Evolutionary conservation across 148 eudicot species (phyloP).

Genomic region (Persicaria tinctoria): DNA sequence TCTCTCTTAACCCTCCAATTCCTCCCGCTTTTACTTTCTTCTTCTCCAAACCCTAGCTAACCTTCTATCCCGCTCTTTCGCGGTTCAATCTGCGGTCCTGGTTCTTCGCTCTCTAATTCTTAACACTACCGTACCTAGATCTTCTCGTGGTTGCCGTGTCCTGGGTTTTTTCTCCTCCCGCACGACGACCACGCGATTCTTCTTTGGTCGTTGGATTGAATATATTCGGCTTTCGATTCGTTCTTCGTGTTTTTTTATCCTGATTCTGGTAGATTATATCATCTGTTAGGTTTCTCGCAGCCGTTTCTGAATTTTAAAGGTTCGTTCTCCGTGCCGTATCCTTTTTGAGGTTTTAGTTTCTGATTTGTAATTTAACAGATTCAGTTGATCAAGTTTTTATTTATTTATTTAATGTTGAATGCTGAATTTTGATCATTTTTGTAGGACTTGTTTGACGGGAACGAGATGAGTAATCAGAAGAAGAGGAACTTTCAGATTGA

Average conservation of each 20-base stretch:
- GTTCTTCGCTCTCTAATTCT: background rate
- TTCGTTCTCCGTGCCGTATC: background rate
- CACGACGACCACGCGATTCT: no score
- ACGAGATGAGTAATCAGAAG: conserved; percentile 51
- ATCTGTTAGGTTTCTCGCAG: background rate
- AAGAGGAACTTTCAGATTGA: conserved; percentile 70
- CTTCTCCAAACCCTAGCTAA: conserved; percentile 8
- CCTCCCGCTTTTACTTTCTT: background rate
- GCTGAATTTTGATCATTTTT: conserved; percentile 6
- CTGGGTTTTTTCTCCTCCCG: background rate
- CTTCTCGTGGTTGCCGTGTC: conserved; percentile 2
- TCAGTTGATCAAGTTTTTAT: background rate
- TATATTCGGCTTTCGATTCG: background rate
- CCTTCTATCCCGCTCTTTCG: background rate
- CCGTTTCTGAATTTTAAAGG: background rate
- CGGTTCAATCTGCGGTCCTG: background rate
- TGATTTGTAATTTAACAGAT: background rate
- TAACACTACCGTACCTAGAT: background rate
- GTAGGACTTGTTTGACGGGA: background rate
- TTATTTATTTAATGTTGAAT: background rate
- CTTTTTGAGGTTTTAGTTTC: background rate
- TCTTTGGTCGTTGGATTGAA: background rate
- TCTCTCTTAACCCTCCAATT: background rate
- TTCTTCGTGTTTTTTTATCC: background rate
- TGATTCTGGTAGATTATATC: background rate